A percentile compares a stretch with the other conserved stretches of the same genome.
Conservation (phyloP, 176 grass and related monocot genomes). For the Oryza coarctata region DNA sequence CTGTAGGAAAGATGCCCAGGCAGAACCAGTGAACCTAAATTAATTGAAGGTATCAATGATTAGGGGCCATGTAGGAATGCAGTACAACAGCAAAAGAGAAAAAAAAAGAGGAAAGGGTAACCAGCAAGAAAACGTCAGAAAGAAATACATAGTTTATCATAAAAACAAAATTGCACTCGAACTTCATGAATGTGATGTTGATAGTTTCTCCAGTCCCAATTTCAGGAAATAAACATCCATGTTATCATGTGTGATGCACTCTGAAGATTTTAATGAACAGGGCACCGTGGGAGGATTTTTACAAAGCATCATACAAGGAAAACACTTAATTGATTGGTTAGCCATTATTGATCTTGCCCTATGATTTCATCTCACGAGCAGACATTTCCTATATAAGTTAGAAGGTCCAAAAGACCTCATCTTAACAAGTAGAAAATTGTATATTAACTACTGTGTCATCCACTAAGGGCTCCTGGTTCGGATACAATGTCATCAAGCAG, state of each 20-base stretch:
- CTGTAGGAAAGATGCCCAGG: conserved; percentile 76
- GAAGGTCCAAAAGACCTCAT: not conserved
- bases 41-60: conserved; percentile 30
- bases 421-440: not conserved
- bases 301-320: not conserved
- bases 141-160: not conserved
- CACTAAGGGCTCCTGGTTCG: conserved; percentile 7
- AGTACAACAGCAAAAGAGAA: not conserved
- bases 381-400: not conserved
- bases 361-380: conserved; percentile 19
- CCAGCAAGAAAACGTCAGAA: not conserved
- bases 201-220: not conserved
- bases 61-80: not conserved
- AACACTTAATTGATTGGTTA: not conserved
- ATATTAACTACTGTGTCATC: not conserved
- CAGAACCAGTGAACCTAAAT: conserved; percentile 89
- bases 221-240: conserved; percentile 9
- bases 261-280: conserved; percentile 1
- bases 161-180: not conserved
- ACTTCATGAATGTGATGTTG: not conserved
- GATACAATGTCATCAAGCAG: not conserved
- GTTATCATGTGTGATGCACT: not conserved
- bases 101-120: not conserved
- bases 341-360: not conserved
- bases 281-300: not conserved